Evolutionary conservation across 805 yeast species (phyloP), one percentile per base, ranked within the genome.

Genomic region (Candida ascalaphidarum): DNA sequence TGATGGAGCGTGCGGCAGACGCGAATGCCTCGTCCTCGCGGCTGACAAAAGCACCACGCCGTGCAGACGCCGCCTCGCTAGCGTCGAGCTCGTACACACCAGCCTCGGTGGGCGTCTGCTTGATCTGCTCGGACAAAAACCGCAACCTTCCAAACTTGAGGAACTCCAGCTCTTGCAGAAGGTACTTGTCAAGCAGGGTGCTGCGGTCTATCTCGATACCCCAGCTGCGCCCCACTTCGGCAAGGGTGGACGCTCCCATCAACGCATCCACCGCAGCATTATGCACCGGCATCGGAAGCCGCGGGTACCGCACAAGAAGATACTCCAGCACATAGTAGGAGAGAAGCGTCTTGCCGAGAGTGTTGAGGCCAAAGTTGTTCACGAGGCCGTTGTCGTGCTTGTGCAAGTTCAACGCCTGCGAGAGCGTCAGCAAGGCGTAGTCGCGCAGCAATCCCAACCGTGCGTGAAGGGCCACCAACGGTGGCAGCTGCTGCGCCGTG

Each of bases 131-230:
- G 31, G 40, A 33, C 44, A 58, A 44, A 35, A 56, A 81, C 52
- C 84, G 67, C 37, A 78, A 64, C 53, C 69, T 80, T 25, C 96
- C 96, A 43, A 74, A 71, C 32, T 73, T 69, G 48, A 77, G 66
- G 34, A 72, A 68, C 36, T 71, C 74, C 11, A 81, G 74, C 50
- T 81, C 94, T 30, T 79, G 71, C 18, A 78, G 65, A 40, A 85
- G 59, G 42, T 68, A 74, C 43, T 84, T 74, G 27, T 77, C 77
- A 34, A 85, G 53, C 25, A 77, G 65, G 13, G 83, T 58, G 5
- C 75, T 59, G 6, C 58, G 55, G 48, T 88, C 96, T 11, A 70
- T 65, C 55, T 85, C 88, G 27, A 92, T 77, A 58, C 98, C 98
- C 96, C 96, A 92, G 12, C 60, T 47, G 44, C 66, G 68, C 20